Evolutionary conservation across 495 filamentous ascomycete genomes (phyloP), one percentile per base, ranked within the genome.

Genomic region (Hypoxylon fragiforme): DNA sequence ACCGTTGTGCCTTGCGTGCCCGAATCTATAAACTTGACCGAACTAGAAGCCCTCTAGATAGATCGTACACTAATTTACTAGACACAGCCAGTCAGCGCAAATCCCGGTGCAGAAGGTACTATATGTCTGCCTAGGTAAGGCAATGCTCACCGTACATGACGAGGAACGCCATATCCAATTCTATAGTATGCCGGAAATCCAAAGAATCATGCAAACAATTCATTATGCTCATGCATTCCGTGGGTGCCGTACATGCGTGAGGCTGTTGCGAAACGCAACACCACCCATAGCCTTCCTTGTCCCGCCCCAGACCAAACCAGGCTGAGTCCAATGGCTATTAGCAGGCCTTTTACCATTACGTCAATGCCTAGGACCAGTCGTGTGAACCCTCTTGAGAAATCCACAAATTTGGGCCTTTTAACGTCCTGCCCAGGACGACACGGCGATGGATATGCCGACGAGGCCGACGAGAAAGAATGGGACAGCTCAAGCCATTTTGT

Each of bases 401-500:
- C 57, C 35, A 26, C 57, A 50, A 61, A 46, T 36, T 9, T n/a
- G 14, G 54, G 57, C 51, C 57, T 61, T 61, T 61, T 61, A 51
- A 16, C 57, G 57, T 62, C 58, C 43, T 62, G 47, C 58, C 58
- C 52, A 62, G 58, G 58, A 62, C 58, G 47, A 56, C 22, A 11
- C 36, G 41, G 22, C 14, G 31, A 4, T n/a, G n/a, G n/a, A n/a
- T n/a, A n/a, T n/a, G n/a, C n/a, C n/a, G n/a, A n/a, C n/a, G n/a
- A 3, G 31, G n/a, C 16, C 18, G 24, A 43, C 26, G 2, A 2
- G 5, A 5, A 32, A 18, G 2, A 19, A 28, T 16, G 39, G 14
- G n/a, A 22, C 2, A 7, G 0, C 7, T 51, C 24, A 51, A 16
- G 2, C 32, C 47, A 42, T 44, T 35, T 2, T 24, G 16, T 8